Percentiles rank a stretch among this genome's conserved stretches.
Evolutionary conservation across 139 green algal species (phyloP).

Genomic region (Diplosphaera chodatii): DNA sequence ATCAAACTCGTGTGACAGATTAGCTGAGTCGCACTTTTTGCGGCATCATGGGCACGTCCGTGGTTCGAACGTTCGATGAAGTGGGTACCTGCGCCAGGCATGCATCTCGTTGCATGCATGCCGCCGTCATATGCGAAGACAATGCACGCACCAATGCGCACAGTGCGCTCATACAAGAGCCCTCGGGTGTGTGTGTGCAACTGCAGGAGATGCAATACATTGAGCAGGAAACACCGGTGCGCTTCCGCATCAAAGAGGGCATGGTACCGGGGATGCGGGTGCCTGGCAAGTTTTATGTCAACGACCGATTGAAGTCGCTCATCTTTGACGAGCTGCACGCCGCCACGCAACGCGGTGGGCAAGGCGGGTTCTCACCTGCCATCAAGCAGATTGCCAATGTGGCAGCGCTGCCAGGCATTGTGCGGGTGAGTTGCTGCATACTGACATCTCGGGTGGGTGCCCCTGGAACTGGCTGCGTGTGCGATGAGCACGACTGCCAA

Average conservation of each 20-base stretch:
- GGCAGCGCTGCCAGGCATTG: conserved; percentile 78
- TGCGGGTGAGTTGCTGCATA: conserved; percentile 45
- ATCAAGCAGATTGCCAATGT: conserved; percentile 91
- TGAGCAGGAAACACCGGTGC: conserved; percentile 23
- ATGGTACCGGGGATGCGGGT: conserved; percentile 86
- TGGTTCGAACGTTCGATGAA: neutral
- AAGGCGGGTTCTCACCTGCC: conserved; percentile 79
- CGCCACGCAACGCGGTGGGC: conserved; percentile 23
- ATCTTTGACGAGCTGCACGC: conserved; percentile 76
- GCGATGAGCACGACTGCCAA: neutral
- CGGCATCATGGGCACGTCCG: no score
- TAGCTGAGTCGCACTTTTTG: no score
- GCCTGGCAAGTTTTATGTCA: conserved; percentile 77
- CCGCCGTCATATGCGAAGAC: no score
- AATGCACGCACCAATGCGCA: no score
- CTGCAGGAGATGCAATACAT: conserved; percentile 37
- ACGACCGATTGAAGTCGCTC: conserved; percentile 58
- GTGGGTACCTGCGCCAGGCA: neutral
- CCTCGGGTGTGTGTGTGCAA: neutral
- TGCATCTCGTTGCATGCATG: neutral
- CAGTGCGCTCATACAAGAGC: no score
- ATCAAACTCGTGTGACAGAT: no score
- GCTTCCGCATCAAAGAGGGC: conserved; percentile 72
- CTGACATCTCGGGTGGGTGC: no score
- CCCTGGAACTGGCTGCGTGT: no score